These are phyloP conservation scores for Lyophyllum decastes DNA, from an alignment of 768 basidiomycete species.

Conservation along the genomic window DNA sequence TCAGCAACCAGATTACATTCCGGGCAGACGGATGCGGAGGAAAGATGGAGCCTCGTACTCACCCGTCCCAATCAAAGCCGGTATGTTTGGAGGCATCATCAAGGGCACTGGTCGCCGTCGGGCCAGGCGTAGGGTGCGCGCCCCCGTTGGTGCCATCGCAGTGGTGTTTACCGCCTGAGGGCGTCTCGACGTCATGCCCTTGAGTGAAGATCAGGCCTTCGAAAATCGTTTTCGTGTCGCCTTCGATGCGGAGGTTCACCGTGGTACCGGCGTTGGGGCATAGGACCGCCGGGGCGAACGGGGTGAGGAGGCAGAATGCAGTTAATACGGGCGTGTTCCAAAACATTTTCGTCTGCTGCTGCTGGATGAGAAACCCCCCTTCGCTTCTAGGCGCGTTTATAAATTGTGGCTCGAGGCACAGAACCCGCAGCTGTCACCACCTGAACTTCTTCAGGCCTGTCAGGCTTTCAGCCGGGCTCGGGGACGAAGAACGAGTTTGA, in stretches of 20 bases:
- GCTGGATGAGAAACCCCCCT: background rate
- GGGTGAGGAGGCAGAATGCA: background rate
- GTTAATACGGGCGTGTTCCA: background rate
- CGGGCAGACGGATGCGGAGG: too few species aligned
- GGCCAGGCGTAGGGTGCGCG: slow-evolving; percentile 33
- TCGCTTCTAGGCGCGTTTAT: background rate
- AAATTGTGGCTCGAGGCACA: background rate
- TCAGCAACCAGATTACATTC: too few species aligned
- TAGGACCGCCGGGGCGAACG: background rate
- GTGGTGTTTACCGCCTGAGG: slow-evolving; percentile 37
- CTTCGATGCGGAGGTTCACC: slow-evolving; percentile 42
- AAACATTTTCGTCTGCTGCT: background rate
- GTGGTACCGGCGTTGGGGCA: background rate
- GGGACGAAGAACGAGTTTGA: too few species aligned
- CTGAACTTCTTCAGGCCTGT: background rate
- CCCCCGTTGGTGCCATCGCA: slow-evolving; percentile 47
- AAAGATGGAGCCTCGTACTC: background rate
- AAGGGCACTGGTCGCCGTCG: slow-evolving; percentile 44
- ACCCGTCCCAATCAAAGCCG: slow-evolving; percentile 44
- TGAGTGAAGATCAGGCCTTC: slow-evolving; percentile 37
- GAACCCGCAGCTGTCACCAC: slow-evolving; percentile 7
- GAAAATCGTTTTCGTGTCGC: slow-evolving; percentile 36
- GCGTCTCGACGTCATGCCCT: slow-evolving; percentile 41
- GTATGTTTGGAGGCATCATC: slow-evolving; percentile 36
- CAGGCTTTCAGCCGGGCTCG: too few species aligned